Base-by-base conservation (phyloP, 2,329 filamentous ascomycete genomes). In the Alternaria sp. region DNA sequence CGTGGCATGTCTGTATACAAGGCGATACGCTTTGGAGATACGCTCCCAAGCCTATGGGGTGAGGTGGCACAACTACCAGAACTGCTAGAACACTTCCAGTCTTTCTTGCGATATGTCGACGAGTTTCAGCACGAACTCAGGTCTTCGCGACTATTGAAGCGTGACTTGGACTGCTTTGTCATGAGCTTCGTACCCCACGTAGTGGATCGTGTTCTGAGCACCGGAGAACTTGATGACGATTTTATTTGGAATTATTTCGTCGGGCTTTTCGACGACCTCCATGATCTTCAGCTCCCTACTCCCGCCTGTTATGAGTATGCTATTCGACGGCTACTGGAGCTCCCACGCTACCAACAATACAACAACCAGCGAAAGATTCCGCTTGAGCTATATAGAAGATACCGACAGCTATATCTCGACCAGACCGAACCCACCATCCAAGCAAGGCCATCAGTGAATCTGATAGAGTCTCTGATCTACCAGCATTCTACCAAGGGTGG, bases 331-430 rank as follows among this genome's bases (percentile, higher is more conserved):
- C 70, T 77, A 59, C 32, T 76, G 18, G n/a, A 63, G 1, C 53
- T 73, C n/a, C 70, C 68, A 14, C 64, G 68, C n/a, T 76, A 76
- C 46, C 66, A 61, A 46, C 20, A 46, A 18, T 77, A 76, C 54
- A 71, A 61, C 16, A 71, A 74, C 48, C 48, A 67, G 26, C 63
- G 59, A 1, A 76, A 75, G 55, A 52, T 69, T 7, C 70, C 65
- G 61, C 63, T 73, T 8, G 57, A 66, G 26, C 53, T 78, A 7
- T 78, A 78, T 52, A 51, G 49, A 28, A 41, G 59, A 47, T 76
- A 71, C 55, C 64, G 69, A 39, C 54, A 68, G 24, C 57, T 61
- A 41, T 70, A 59, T 43, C 34, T 69, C 7, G 62, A 72, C 1
- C 38, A 66, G 11, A 55, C 59, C 11, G 47, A 60, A 8, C 46